Base-by-base conservation (phyloP, 2,329 filamentous ascomycete genomes). In the Geosmithia putterillii region DNA sequence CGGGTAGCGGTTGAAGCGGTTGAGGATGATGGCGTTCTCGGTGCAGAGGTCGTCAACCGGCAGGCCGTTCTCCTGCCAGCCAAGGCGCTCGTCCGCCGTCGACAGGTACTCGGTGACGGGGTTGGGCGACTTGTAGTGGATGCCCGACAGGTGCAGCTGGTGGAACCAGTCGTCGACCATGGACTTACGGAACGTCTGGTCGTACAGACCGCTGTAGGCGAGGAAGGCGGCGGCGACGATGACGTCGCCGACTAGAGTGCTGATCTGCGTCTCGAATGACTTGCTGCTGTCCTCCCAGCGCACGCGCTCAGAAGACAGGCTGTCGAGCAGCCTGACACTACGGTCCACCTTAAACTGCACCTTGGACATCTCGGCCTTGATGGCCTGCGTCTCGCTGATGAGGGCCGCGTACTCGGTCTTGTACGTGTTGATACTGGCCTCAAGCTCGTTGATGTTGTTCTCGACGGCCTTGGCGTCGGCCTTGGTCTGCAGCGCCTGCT, bases 121-220 rank as follows among this genome's bases (percentile, higher is more conserved):
- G 56, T 96, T 96, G 54, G 89, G 86, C 45, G 82, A 77, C 69
- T 98, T 98, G 74, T 83, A 95, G 50, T 81, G 79, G 57, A 98
- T 84, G 38, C 90, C 89, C n/a, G 92, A 96, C 37, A 92, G 76
- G 41, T 86, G 81, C 51, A 98, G 78, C 62, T 98, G 92, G 54
- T 94, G 81, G 48, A 92, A 74, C 92, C 92, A 98, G 61, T 98
- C 92, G 52, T 98, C 92, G 64, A 92, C 79, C 88, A 98, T 95
- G 8, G 83, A 81, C 66, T 95, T 95, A 57, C 92, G 82, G 77
- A 95, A 96, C 47, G 92, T 92, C 59, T 98, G 94, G 59, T 98
- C 92, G 59, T 95, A 98, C 42, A 96, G 81, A 64, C 92, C 92
- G 57, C 86, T 87, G 63, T 98, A 98, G 14, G 94, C 92, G 49